A percentile compares a stretch with the other conserved stretches of the same genome.
phyloP scores from a whole-genome alignment of 768 basidiomycete genomes.

The Suillus tomentosus region DNA sequence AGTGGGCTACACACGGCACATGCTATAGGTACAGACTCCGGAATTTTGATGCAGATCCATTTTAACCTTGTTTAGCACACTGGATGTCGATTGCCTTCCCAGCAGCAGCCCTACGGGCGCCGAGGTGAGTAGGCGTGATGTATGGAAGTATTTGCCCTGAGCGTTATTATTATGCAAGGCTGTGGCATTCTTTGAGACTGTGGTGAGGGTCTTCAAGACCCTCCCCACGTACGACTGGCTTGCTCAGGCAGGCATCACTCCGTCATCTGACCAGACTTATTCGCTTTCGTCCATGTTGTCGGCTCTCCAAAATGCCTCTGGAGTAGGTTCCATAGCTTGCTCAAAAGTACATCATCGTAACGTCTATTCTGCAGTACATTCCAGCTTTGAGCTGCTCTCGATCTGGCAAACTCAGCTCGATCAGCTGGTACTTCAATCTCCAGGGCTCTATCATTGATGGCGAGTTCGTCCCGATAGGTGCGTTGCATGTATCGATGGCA shows the following conservation, averaged over 20 bases:
- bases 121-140: constrained; percentile 54
- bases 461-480: constrained; percentile 59
- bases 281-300: constrained; percentile 53
- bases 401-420: constrained; percentile 39
- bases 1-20: constrained; percentile 72
- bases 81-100: constrained; percentile 59
- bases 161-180: constrained; percentile 42
- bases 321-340: constrained; percentile 25
- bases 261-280: constrained; percentile 58
- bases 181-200: constrained; percentile 62
- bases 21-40: constrained; percentile 34
- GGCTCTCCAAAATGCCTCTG: constrained; percentile 57
- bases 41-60: neutral
- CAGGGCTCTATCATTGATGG: constrained; percentile 71
- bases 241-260: constrained; percentile 69
- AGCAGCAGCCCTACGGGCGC: constrained; percentile 58
- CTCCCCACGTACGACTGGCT: constrained; percentile 80
- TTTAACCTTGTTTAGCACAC: constrained; percentile 45
- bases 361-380: constrained; percentile 39
- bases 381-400: constrained; percentile 49
- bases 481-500: constrained; percentile 19
- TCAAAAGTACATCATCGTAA: constrained; percentile 9
- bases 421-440: constrained; percentile 67
- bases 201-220: constrained; percentile 60
- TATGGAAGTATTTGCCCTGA: constrained; percentile 4